Evolutionary conservation across 2,329 filamentous ascomycete species (phyloP).

Genomic region (Aurifilum marmelostoma): DNA sequence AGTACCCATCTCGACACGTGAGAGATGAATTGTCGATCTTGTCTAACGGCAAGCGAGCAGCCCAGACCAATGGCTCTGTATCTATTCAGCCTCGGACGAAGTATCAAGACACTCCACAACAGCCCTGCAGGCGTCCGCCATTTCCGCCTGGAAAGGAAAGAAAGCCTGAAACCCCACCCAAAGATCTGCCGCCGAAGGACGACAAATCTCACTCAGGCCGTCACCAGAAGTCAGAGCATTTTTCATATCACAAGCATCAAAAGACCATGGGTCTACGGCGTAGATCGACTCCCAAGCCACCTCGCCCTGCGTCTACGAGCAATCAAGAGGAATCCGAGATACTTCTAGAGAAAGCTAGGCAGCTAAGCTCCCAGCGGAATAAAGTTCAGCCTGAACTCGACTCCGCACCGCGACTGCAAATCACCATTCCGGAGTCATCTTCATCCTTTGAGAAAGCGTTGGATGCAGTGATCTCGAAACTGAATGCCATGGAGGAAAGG

Average conservation of each 20-base stretch:
- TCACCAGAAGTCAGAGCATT: conserved; percentile 15
- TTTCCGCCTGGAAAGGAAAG: conserved; percentile 10
- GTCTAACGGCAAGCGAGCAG: not conserved
- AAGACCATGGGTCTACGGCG: conserved; percentile 19
- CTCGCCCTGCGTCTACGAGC: conserved; percentile 10
- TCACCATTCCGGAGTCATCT: conserved; percentile 34
- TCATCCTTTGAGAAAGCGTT: conserved; percentile 36
- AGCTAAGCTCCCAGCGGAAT: not conserved
- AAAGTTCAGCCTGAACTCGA: not conserved
- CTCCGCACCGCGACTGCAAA: conserved; percentile 30
- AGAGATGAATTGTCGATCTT: not conserved
- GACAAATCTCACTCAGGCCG: not conserved
- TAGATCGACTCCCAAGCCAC: conserved; percentile 1
- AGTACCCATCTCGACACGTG: conserved; percentile 5
- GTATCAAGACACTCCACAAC: not conserved
- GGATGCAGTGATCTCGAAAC: conserved; percentile 35
- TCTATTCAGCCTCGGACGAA: conserved; percentile 1
- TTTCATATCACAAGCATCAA: conserved; percentile 18
- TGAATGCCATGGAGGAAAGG: conserved; percentile 36
- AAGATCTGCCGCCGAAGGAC: not conserved
- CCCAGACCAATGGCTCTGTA: no score
- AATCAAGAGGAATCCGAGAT: conserved; percentile 17
- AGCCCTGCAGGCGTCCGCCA: conserved; percentile 1
- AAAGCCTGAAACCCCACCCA: conserved; percentile 22
- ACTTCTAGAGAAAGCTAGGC: not conserved